phyloP scores from a whole-genome alignment of 768 basidiomycete genomes.

The Kondoa malvinella region DNA sequence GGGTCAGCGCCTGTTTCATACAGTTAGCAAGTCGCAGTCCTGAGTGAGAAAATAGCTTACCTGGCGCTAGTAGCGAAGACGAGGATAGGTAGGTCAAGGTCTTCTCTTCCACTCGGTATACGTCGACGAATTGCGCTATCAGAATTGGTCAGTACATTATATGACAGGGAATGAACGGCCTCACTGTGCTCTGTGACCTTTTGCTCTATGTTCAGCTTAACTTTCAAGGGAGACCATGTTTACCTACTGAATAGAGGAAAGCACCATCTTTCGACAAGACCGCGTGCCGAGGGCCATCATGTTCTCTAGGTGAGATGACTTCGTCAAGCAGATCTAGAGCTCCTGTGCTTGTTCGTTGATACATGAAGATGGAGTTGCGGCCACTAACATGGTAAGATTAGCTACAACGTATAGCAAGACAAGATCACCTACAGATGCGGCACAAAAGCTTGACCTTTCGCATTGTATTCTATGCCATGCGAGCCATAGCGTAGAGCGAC shows the following conservation, averaged over 20 bases:
- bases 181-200: no score
- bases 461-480: conserved; percentile 13
- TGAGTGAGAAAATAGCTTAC: background rate
- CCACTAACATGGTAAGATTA: conserved; percentile 1
- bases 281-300: conserved; percentile 14
- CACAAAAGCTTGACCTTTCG: conserved; percentile 12
- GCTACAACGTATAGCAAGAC: background rate
- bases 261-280: conserved; percentile 9
- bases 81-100: conserved; percentile 13
- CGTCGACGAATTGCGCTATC: conserved; percentile 16
- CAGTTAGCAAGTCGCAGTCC: background rate
- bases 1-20: conserved; percentile 1
- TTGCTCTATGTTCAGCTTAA: conserved; percentile 17
- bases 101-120: conserved; percentile 13
- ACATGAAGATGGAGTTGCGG: conserved; percentile 18
- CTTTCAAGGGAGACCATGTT: background rate
- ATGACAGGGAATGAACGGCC: background rate
- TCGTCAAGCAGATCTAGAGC: conserved; percentile 14
- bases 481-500: conserved; percentile 10
- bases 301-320: conserved; percentile 9
- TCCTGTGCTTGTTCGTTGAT: conserved; percentile 7
- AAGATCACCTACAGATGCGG: conserved; percentile 14
- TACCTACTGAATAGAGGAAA: conserved; percentile 13
- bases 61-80: conserved; percentile 2
- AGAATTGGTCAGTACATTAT: background rate